Base-by-base conservation (phyloP, 2,329 filamentous ascomycete genomes). In the Juglanconis sp. region DNA sequence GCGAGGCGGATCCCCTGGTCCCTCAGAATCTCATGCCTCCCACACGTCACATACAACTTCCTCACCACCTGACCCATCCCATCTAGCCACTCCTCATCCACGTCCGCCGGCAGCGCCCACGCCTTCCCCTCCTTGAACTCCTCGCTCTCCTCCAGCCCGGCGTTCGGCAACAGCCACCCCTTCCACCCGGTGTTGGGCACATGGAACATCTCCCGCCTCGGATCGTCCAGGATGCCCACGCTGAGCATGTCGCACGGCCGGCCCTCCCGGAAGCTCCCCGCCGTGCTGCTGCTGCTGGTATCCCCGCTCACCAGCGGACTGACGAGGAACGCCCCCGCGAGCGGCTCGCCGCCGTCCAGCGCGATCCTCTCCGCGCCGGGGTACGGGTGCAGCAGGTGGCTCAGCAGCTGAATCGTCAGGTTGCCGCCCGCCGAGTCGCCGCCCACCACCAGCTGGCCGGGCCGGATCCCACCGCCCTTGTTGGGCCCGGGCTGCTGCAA, bases 371-470 rank as follows among this genome's bases (percentile, higher is more conserved):
- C 47, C 3, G 65, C 68, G 1, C 58, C 63, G 0, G 67, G 63
- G 40, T 71, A 68, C 1, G 73, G 72, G 30, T 72, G 69, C 9
- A 74, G 44, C 3, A 75, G 46, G 52, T 76, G 73, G 9, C 68
- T 61, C 9, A 75, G 60, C 6, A 76, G 54, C 61, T 73, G 70
- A 10, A 66, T 62, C 0, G 70, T 67, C 36, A 76, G 52, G 58
- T 76, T 75, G 0, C 69, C 74, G 13, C 74, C 74, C 0, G 73
- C 73, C 10, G 74, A 76, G 53, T 76, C 74, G 3, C 73, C 73
- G 3, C 74, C 74, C 8, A 76, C 55, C 50, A 74, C 63, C 10
- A 76, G 65, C 53, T 76, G 65, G 2, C 63, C 56, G 0, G 74
- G 68, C 5, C 46, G 46, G 49, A 74, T 61, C 3, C 74, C 74